Base-by-base conservation (phyloP, 208 protist species). In the Leishmania mexicana region DNA sequence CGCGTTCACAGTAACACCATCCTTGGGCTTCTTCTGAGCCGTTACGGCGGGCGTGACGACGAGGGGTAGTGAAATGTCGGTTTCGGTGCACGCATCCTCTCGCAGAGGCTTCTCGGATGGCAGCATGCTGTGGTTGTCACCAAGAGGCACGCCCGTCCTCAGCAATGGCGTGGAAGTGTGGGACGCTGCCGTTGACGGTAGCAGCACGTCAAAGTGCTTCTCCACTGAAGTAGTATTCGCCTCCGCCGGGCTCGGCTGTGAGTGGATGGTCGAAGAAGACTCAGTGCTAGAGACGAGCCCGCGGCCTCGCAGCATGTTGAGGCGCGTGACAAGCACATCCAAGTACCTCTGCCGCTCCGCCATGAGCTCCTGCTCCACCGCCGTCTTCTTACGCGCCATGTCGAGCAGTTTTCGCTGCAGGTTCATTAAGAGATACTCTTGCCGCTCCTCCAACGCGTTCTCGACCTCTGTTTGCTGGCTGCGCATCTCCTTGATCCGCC, bases 401-500 rank as follows among this genome's bases (percentile, higher is more conserved):
- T 94, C 87, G 31, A 96, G 60, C 42, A 97, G 82, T 80, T 96
- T 93, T 51, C 86, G 85, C 75, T 97, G 92, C 68, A 96, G 85
- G 45, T 93, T 77, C 58, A 89, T 83, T 51, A 95, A 82, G 49
- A 93, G 80, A 45, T 90, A 91, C 79, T 96, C 90, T 79, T 97
- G 89, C 31, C 92, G 85, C 82, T 94, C 79, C 71, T 89, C 90
- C 40, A 96, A 74, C 74, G 90, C 79, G 54, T 88, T 91, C 84
- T 95, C 90, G 24, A 96, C 83, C 65, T 93, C 89, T 31, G 78
- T 88, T 49, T 90, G 88, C 80, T 94, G 80, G n/a, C 38, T 58
- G n/a, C 85, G 85, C 77, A 92, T 88, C 40, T 92, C 78, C 17
- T 87, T 68, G 47, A 94, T 97, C 73, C 95, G 89, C 35, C 71